phyloP scores from a whole-genome alignment of 192 early-diverging fungal species.

The Coemansia sp. region DNA sequence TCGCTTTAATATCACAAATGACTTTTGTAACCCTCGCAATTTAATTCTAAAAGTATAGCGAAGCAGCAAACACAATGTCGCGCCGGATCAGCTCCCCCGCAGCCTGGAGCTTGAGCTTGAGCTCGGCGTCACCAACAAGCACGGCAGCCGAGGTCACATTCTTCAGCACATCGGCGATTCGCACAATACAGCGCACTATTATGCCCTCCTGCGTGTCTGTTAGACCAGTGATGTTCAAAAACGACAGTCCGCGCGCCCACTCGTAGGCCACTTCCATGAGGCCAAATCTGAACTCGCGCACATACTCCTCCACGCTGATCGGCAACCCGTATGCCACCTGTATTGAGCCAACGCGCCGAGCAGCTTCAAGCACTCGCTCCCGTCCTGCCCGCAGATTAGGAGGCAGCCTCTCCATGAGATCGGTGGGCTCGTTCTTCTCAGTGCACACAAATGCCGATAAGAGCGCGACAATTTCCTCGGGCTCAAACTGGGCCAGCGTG shows the following conservation, averaged over 20 bases:
- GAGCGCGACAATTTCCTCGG: conserved; percentile 90
- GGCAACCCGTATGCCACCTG: conserved; percentile 72
- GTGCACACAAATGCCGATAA: conserved; percentile 94
- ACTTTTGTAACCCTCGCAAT: not conserved
- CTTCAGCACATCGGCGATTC: conserved; percentile 89
- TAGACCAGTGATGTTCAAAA: conserved; percentile 86
- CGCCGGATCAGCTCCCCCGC: conserved; percentile 83
- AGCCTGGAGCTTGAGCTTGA: conserved; percentile 91
- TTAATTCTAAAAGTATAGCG: conserved; percentile 62
- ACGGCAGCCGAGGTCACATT: conserved; percentile 82
- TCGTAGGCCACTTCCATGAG: conserved; percentile 97
- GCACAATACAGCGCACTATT: conserved; percentile 91
- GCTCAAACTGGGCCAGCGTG: conserved; percentile 81
- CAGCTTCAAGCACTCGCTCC: conserved; percentile 68
- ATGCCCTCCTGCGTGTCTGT: conserved; percentile 95
- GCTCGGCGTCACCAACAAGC: conserved; percentile 83
- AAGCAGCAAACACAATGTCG: conserved; percentile 96
- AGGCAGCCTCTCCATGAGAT: conserved; percentile 34
- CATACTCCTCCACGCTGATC: conserved; percentile 44
- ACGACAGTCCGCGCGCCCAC: conserved; percentile 92
- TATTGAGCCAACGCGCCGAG: conserved; percentile 64
- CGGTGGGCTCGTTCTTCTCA: conserved; percentile 67
- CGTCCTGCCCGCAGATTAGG: conserved; percentile 42
- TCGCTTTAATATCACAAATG: not conserved
- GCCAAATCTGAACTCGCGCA: conserved; percentile 71